Percentiles rank a stretch among this genome's conserved stretches.
Evolutionary conservation across 164 flowering plant genomes (phyloP).

Genomic region (Aristolochia fimbriata): DNA sequence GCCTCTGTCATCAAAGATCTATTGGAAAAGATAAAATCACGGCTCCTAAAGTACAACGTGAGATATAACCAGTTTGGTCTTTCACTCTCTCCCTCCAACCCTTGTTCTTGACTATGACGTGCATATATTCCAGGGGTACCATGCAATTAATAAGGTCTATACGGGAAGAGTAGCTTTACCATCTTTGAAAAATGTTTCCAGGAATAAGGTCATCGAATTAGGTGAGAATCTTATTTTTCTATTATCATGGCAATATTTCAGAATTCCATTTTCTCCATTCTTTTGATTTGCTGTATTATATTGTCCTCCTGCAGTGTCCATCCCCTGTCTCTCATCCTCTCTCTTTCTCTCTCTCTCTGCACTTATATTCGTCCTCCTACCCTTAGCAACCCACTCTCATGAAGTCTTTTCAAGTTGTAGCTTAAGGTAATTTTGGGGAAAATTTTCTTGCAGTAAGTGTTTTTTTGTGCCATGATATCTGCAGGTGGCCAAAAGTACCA

Average conservation of each 20-base stretch:
- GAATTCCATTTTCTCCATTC: not conserved
- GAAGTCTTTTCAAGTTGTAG: not conserved
- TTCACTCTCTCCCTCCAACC: slow-evolving; percentile 1
- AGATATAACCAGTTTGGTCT: slow-evolving; percentile 12
- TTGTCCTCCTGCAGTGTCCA: no score
- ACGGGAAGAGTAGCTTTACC: slow-evolving; percentile 51
- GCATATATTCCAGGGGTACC: slow-evolving; percentile 61
- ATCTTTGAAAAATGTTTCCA: slow-evolving; percentile 43
- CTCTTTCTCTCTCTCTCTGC: no score
- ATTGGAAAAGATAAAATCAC: slow-evolving; percentile 35
- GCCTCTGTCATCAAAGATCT: slow-evolving; percentile 36
- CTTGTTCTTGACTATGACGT: not conserved
- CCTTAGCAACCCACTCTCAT: not conserved
- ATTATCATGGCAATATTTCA: not conserved
- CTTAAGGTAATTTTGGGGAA: no score
- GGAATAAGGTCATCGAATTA: slow-evolving; percentile 67
- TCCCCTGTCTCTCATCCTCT: no score
- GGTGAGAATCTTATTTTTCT: slow-evolving; percentile 30
- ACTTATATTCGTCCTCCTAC: not conserved
- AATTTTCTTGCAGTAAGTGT: not conserved
- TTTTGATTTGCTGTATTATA: not conserved
- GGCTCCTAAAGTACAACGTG: slow-evolving; percentile 56
- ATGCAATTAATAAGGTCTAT: slow-evolving; percentile 40
- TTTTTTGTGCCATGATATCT: slow-evolving; percentile 6
- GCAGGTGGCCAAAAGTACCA: slow-evolving; percentile 76